Conservation (phyloP, 2,329 filamentous ascomycete genomes). For the Curvularia eragrostidis region DNA sequence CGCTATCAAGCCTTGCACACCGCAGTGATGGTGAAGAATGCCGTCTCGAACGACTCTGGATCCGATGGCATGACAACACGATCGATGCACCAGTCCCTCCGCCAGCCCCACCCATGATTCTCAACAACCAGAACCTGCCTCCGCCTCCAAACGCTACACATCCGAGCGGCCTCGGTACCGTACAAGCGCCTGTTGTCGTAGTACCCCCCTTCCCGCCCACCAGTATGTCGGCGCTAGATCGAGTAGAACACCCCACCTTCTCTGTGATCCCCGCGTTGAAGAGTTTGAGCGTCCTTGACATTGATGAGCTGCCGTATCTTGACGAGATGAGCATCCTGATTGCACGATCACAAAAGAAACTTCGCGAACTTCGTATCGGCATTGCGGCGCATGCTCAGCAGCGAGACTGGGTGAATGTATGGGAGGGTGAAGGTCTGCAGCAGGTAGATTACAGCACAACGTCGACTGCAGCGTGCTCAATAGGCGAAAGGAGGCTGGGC, state of each 20-base stretch:
- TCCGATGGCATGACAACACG: constrained; percentile 82
- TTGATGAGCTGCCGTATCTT: constrained; percentile 81
- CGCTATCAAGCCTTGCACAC: constrained; percentile 73
- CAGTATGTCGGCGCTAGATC: constrained; percentile 50
- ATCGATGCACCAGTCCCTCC: constrained; percentile 50
- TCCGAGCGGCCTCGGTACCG: constrained; percentile 42
- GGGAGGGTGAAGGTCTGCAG: constrained; percentile 67
- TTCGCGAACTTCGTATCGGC: constrained; percentile 76
- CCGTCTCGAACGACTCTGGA: constrained; percentile 76
- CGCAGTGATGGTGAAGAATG: constrained; percentile 65
- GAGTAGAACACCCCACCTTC: constrained; percentile 80
- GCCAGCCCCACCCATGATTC: constrained; percentile 48
- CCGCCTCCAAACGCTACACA: constrained; percentile 49
- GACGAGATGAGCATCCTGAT: constrained; percentile 83
- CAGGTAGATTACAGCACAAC: constrained; percentile 67
- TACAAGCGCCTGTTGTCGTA: constrained; percentile 43
- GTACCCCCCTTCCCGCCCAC: constrained; percentile 38
- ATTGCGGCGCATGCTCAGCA: constrained; percentile 65
- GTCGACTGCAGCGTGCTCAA: constrained; percentile 59
- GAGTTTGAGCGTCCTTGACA: constrained; percentile 77
- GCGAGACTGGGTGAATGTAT: constrained; percentile 65
- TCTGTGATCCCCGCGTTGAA: constrained; percentile 77
- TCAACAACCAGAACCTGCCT: constrained; percentile 47
- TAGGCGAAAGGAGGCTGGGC: constrained; percentile 69
- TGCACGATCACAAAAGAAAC: constrained; percentile 68